phyloP scores from a whole-genome alignment of 2,329 filamentous ascomycete genomes.

The Cordyceps cicadae region DNA sequence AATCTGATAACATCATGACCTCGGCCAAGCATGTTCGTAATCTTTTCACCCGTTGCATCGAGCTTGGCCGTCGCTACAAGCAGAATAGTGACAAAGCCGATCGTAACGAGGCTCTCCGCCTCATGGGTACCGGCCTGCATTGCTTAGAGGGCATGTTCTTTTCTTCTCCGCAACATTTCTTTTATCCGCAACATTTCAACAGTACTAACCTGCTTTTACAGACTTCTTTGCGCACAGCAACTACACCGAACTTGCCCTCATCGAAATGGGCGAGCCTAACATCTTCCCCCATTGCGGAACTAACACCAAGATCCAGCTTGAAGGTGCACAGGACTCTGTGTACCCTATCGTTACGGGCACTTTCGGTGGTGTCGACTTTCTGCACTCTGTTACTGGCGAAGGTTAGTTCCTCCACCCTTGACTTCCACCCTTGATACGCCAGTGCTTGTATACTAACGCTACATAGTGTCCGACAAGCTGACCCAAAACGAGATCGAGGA shows the following conservation, averaged over 20 bases:
- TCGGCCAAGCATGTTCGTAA: conserved; percentile 69
- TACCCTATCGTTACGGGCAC: conserved; percentile 85
- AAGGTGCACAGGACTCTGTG: conserved; percentile 56
- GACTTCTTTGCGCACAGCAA: conserved; percentile 92
- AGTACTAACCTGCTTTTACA: conserved; percentile 18
- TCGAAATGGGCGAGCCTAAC: conserved; percentile 70
- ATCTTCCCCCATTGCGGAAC: conserved; percentile 87
- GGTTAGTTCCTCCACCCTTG: conserved; percentile 26
- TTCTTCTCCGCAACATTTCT: background rate
- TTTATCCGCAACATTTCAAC: background rate
- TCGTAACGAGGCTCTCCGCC: conserved; percentile 75
- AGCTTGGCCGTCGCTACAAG: conserved; percentile 68
- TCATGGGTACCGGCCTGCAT: conserved; percentile 82
- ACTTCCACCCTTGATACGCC: background rate
- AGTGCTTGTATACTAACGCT: conserved; percentile 14
- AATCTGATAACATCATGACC: conserved; percentile 68
- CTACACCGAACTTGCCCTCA: conserved; percentile 69
- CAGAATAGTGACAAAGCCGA: conserved; percentile 54
- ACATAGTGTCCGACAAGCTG: conserved; percentile 72
- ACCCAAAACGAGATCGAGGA: conserved; percentile 86
- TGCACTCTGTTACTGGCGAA: conserved; percentile 74
- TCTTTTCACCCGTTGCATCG: conserved; percentile 65
- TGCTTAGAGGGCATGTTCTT: conserved; percentile 61
- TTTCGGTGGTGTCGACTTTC: conserved; percentile 89
- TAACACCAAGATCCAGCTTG: conserved; percentile 60